Evolutionary conservation across 2,329 filamentous ascomycete genomes (phyloP), one percentile per base, ranked within the genome.

Genomic region (Sporothrix phasma): DNA sequence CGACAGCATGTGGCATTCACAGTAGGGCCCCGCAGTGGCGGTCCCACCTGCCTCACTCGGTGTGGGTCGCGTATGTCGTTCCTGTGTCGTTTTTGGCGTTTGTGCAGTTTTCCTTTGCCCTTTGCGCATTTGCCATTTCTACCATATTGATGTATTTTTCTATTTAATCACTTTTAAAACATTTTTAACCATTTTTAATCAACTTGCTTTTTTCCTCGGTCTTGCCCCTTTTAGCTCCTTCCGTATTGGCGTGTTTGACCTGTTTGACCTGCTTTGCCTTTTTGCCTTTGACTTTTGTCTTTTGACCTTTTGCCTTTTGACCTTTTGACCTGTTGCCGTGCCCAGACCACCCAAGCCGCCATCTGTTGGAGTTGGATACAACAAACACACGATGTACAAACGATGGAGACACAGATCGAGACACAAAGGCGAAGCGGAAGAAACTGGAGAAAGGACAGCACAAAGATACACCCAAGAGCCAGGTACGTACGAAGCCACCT

Each of bases 1-100:
- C n/a, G n/a, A n/a, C n/a, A 24, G 29, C 31, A 56, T 19, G 54
- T 58, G 19, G 22, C 22, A 46, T 46, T 59, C 10, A 19, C 56
- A 59, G 56, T 59, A 59, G 56, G 24, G 56, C 56, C 31, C 56
- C n/a, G 56, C 39, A 45, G 39, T 58, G 54, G 54, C 54, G 37
- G 29, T 58, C 54, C 22, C 29, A 43, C 37, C 22, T 58, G 54
- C 54, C 37, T 59, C 56, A 15, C 39, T 59, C 24, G 56, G 39
- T 45, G 56, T 45, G 56, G 56, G 37, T 26, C 39, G 7, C 22
- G 26, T 13, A n/a, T n/a, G n/a, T n/a, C n/a, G n/a, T n/a, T n/a
- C n/a, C n/a, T n/a, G n/a, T n/a, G n/a, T n/a, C n/a, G n/a, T n/a
- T n/a, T n/a, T n/a, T n/a, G n/a, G n/a, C n/a, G n/a, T n/a, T n/a